A percentile compares a stretch with the other conserved stretches of the same genome.
These are phyloP conservation scores for Chlorella ohadii DNA, from an alignment of 139 green algal genomes.

Conservation along the genomic window DNA sequence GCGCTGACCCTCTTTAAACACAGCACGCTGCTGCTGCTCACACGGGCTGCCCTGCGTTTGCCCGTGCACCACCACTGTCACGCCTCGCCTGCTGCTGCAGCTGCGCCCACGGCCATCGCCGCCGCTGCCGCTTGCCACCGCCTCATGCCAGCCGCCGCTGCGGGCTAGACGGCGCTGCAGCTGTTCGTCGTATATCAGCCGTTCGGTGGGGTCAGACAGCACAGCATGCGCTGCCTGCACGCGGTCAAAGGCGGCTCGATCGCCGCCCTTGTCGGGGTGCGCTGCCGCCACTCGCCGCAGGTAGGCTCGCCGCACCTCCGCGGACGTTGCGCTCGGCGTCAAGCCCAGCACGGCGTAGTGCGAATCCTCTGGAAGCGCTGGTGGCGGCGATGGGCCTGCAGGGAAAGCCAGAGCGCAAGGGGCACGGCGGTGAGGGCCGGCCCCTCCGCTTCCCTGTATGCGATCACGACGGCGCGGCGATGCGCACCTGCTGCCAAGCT, in stretches of 20 bases:
- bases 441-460: not conserved
- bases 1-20: not conserved
- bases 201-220: conserved; percentile 28
- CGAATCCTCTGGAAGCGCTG: not conserved
- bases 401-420: not conserved
- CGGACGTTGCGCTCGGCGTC: not conserved
- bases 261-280: conserved; percentile 47
- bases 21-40: not conserved
- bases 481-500: too few relatives aligned
- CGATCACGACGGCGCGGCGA: too few relatives aligned
- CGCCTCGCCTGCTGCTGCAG: not conserved
- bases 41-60: conserved; percentile 10
- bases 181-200: conserved; percentile 33
- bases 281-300: conserved; percentile 13
- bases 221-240: conserved; percentile 23
- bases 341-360: conserved; percentile 34
- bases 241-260: conserved; percentile 10
- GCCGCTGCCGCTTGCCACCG: not conserved
- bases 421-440: not conserved
- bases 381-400: not conserved
- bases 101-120: not conserved
- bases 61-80: conserved; percentile 37
- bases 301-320: conserved; percentile 34
- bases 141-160: too few relatives aligned
- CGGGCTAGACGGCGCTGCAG: not conserved